These are phyloP conservation scores for Fonsecaea nubica DNA, from an alignment of 2,329 filamentous ascomycete genomes.

Conservation along the genomic window DNA sequence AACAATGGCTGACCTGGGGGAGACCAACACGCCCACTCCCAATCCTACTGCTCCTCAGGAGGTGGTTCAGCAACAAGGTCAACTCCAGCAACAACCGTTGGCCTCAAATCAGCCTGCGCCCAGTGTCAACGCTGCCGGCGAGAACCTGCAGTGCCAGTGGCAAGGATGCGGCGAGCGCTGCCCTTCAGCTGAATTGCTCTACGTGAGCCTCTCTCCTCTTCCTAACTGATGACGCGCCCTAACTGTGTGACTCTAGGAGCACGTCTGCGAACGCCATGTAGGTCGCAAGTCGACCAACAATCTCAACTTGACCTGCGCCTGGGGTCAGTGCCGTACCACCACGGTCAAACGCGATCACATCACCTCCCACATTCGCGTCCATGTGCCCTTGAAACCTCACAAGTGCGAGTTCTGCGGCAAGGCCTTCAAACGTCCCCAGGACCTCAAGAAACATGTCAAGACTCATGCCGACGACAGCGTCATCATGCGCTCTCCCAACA, in stretches of 20 bases:
- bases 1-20: constrained; percentile 34
- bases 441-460: constrained; percentile 99
- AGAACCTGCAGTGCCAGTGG: constrained; percentile 64
- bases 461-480: constrained; percentile 97
- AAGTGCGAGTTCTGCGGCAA: constrained; percentile 99
- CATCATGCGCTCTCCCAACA: constrained; percentile 63
- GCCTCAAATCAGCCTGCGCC: constrained; percentile 35
- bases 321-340: constrained; percentile 93
- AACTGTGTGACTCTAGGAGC: constrained; percentile 67
- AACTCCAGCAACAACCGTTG: constrained; percentile 27
- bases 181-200: constrained; percentile 65
- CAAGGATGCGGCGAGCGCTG: constrained; percentile 66
- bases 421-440: constrained; percentile 98
- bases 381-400: constrained; percentile 98
- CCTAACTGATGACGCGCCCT: constrained; percentile 28
- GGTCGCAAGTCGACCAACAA: constrained; percentile 99
- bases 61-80: constrained; percentile 33
- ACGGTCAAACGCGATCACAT: constrained; percentile 99
- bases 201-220: constrained; percentile 54
- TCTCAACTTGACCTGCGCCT: constrained; percentile 94
- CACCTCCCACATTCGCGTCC: constrained; percentile 96
- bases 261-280: constrained; percentile 97
- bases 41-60: constrained; percentile 32
- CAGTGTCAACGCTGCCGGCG: constrained; percentile 41
- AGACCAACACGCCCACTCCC: constrained; percentile 31